These are phyloP conservation scores for Polyporus arcularius DNA, from an alignment of 768 basidiomycete species.

Conservation along the genomic window DNA sequence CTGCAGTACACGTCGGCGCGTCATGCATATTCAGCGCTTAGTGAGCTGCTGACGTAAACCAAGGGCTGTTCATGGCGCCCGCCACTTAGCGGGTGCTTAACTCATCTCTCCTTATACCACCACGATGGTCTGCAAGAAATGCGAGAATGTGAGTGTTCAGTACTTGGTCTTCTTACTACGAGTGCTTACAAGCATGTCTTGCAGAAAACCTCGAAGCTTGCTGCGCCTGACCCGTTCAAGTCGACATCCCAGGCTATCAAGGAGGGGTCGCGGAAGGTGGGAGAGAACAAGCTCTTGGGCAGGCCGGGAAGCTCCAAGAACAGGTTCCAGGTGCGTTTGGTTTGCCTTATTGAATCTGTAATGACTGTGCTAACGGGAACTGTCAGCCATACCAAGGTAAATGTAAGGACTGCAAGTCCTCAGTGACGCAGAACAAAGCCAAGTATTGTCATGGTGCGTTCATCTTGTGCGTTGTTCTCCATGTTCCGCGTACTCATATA, in stretches of 20 bases:
- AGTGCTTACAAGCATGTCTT: conserved; percentile 22
- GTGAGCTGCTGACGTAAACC: not conserved
- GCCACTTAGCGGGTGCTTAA: not conserved
- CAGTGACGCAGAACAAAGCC: conserved; percentile 81
- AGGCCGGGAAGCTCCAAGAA: conserved; percentile 74
- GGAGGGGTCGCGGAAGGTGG: conserved; percentile 74
- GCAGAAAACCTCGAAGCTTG: conserved; percentile 89
- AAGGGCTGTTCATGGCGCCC: not conserved
- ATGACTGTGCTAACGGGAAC: conserved; percentile 16
- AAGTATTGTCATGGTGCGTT: conserved; percentile 85
- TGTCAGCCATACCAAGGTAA: conserved; percentile 79
- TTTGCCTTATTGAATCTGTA: not conserved
- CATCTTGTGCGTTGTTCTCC: not conserved
- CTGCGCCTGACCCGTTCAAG: conserved; percentile 85
- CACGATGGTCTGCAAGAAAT: conserved; percentile 86
- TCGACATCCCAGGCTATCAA: conserved; percentile 74
- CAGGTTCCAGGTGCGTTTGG: conserved; percentile 64
- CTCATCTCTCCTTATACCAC: conserved; percentile 1
- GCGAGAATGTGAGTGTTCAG: conserved; percentile 58
- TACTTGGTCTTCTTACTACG: conserved; percentile 7
- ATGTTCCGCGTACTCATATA: not conserved
- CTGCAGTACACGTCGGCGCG: not conserved
- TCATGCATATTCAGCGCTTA: not conserved
- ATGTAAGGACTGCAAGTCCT: conserved; percentile 86
- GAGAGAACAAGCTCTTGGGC: conserved; percentile 77